These are phyloP conservation scores for Dactylis glomerata DNA, from an alignment of 176 grass and related monocot genomes.

Conservation along the genomic window DNA sequence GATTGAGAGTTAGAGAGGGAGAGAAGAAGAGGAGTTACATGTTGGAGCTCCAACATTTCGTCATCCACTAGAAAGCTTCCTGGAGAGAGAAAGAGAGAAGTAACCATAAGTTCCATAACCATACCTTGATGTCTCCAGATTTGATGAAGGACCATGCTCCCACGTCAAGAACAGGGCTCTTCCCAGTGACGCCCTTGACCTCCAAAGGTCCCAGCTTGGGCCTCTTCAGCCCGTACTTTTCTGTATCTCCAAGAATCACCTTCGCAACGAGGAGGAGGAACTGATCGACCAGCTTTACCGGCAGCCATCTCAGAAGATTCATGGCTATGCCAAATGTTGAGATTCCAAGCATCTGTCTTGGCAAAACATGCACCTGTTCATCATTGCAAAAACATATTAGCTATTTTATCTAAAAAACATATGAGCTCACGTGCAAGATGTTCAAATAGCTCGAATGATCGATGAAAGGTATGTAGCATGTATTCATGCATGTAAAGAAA, in stretches of 20 bases:
- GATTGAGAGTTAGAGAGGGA: too few relatives aligned
- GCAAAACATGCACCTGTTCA: constrained; percentile 80
- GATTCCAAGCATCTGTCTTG: constrained; percentile 75
- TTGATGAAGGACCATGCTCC: constrained; percentile 85
- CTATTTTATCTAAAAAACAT: too few relatives aligned
- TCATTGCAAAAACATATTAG: background rate
- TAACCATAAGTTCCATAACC: background rate
- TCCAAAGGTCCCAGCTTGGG: constrained; percentile 88
- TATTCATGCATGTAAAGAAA: background rate
- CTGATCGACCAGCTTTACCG: constrained; percentile 66
- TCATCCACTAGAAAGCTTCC: background rate
- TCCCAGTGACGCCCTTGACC: constrained; percentile 73
- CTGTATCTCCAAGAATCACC: constrained; percentile 64
- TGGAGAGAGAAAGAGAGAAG: background rate
- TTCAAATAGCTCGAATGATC: background rate
- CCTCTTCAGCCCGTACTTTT: constrained; percentile 72
- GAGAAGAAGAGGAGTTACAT: too few relatives aligned
- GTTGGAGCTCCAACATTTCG: too few relatives aligned
- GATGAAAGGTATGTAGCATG: background rate
- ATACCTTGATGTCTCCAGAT: constrained; percentile 79
- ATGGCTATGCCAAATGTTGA: constrained; percentile 77
- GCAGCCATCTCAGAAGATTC: constrained; percentile 71
- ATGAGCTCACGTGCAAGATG: background rate
- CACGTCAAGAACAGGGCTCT: constrained; percentile 91
- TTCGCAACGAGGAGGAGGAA: constrained; percentile 54